Evolutionary conservation across 1,139 yeast genomes (phyloP).

Genomic region (Trichomonascaceae sp.): DNA sequence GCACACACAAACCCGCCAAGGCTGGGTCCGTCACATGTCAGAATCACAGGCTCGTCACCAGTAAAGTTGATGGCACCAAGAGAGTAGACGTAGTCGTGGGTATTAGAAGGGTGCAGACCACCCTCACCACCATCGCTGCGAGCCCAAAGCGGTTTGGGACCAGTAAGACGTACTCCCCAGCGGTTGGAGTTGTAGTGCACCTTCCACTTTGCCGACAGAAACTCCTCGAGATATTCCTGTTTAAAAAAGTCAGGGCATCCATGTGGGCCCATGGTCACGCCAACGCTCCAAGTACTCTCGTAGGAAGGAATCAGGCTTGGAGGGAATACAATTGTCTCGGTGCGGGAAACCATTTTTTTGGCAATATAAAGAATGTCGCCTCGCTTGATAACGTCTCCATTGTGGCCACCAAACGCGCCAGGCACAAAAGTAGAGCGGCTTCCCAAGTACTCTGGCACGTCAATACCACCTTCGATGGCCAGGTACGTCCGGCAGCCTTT

Average conservation of each 20-base stretch:
- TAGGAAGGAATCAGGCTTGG: slow-evolving; percentile 45
- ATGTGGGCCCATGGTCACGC: slow-evolving; percentile 94
- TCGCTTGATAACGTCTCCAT: slow-evolving; percentile 78
- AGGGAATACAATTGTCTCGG: slow-evolving; percentile 50
- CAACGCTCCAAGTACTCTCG: slow-evolving; percentile 65
- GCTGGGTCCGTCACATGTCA: slow-evolving; percentile 95
- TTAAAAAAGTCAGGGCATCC: slow-evolving; percentile 93
- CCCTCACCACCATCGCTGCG: slow-evolving; percentile 97
- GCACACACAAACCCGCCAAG: slow-evolving; percentile 96
- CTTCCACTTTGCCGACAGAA: slow-evolving; percentile 74
- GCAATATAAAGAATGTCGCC: slow-evolving; percentile 88
- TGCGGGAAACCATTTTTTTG: slow-evolving; percentile 51
- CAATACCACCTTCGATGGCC: slow-evolving; percentile 86
- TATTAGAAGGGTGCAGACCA: slow-evolving; percentile 94
- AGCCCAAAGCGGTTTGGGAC: slow-evolving; percentile 96
- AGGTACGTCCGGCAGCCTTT: slow-evolving; percentile 83
- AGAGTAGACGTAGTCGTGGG: slow-evolving; percentile 94
- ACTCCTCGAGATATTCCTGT: slow-evolving; percentile 58
- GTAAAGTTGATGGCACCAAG: slow-evolving; percentile 94
- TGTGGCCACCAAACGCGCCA: slow-evolving; percentile 89
- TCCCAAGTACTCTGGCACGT: slow-evolving; percentile 86
- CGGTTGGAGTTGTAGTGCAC: slow-evolving; percentile 94
- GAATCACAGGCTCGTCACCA: slow-evolving; percentile 95
- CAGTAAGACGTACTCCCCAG: slow-evolving; percentile 87
- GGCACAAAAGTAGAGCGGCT: slow-evolving; percentile 94